phyloP scores from a whole-genome alignment of 345 rosid genomes.

The Gossypium mustelinum region DNA sequence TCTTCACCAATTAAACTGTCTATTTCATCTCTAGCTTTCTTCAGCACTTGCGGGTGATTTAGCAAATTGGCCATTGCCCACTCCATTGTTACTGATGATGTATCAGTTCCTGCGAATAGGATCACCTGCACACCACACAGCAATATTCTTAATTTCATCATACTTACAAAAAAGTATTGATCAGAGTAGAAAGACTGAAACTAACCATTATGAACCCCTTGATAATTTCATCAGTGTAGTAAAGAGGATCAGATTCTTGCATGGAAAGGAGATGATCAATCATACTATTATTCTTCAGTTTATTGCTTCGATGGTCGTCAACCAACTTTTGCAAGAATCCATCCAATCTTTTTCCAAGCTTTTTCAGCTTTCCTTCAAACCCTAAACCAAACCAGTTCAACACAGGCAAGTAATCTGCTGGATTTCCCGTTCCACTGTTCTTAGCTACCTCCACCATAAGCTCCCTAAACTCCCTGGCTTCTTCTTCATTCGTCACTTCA shows the following conservation, averaged over 20 bases:
- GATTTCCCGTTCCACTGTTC: constrained; percentile 23
- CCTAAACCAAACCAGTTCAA: constrained; percentile 29
- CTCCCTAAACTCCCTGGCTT: constrained; percentile 32
- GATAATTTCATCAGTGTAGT: constrained; percentile 52
- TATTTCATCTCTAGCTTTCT: constrained; percentile 8
- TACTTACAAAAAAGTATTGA: too few species aligned
- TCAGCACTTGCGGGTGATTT: neutral
- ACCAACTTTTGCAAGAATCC: constrained; percentile 43
- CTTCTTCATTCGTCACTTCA: constrained; percentile 32
- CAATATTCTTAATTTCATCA: too few species aligned
- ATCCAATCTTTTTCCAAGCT: constrained; percentile 32
- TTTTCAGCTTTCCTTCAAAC: constrained; percentile 31
- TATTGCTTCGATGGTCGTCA: constrained; percentile 38
- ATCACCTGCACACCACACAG: neutral
- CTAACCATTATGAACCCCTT: constrained; percentile 46
- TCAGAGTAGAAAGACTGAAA: neutral
- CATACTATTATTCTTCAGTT: constrained; percentile 37
- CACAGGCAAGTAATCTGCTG: constrained; percentile 38
- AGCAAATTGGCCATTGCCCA: constrained; percentile 21
- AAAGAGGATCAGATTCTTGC: constrained; percentile 42
- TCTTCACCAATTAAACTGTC: constrained; percentile 10
- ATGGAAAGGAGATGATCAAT: constrained; percentile 51
- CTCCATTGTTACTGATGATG: constrained; percentile 14
- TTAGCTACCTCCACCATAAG: constrained; percentile 19
- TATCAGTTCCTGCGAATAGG: constrained; percentile 16